phyloP scores from a whole-genome alignment of 352 stramenopile genomes.

The Stramenopiles sp. region DNA sequence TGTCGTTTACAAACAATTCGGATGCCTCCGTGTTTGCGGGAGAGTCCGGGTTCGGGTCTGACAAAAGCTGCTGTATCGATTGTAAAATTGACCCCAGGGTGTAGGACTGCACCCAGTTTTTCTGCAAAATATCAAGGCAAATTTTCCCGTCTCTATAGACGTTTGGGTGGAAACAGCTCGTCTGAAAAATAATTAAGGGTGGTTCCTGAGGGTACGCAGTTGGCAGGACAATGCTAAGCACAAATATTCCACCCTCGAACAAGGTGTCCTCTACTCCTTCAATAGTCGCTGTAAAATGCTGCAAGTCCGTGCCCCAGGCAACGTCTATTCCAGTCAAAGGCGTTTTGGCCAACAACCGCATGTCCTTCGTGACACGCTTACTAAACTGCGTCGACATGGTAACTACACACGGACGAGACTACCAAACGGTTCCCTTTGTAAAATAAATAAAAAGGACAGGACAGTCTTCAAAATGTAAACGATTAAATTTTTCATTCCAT shows the following conservation, averaged over 20 bases:
- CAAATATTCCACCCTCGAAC: neutral
- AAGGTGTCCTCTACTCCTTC: neutral
- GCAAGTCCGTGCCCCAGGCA: neutral
- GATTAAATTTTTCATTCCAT: no score
- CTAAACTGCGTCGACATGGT: neutral
- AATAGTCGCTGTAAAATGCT: neutral
- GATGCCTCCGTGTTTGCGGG: constrained; percentile 97
- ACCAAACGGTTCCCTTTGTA: no score
- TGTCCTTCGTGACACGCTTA: neutral
- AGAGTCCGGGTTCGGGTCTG: constrained; percentile 95
- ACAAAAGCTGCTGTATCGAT: constrained; percentile 88
- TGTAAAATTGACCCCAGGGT: constrained; percentile 97
- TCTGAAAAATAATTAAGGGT: neutral
- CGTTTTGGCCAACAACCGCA: neutral
- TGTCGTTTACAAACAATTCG: constrained; percentile 92
- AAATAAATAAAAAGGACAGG: no score
- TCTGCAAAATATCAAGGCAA: constrained; percentile 98
- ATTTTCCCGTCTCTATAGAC: constrained; percentile 61
- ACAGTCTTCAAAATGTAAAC: no score
- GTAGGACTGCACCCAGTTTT: constrained; percentile 99
- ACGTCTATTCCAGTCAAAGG: neutral
- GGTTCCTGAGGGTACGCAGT: neutral
- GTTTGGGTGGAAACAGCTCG: neutral
- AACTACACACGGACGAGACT: no score
- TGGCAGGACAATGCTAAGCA: neutral